A percentile compares a stretch with the other conserved stretches of the same genome.
phyloP scores from a whole-genome alignment of 331 rosid genomes.

The Quercus phellos region DNA sequence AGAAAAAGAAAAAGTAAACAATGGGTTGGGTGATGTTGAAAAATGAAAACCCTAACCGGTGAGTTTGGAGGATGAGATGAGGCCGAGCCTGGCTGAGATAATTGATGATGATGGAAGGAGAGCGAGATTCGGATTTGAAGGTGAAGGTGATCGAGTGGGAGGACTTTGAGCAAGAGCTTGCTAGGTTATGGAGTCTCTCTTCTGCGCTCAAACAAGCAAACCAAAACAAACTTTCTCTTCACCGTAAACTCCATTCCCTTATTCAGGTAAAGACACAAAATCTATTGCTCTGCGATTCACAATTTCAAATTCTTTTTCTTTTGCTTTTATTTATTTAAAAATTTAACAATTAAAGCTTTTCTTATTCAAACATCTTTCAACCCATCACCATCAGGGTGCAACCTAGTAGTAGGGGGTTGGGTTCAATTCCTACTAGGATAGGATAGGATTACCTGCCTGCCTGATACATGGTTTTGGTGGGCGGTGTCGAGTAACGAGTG shows the following conservation, averaged over 20 bases:
- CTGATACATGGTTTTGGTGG: too few relatives aligned
- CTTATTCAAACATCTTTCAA: too few relatives aligned
- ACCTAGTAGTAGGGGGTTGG: too few relatives aligned
- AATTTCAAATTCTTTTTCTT: neutral
- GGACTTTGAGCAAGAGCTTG: constrained; percentile 80
- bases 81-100: constrained; percentile 35
- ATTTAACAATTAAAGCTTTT: neutral
- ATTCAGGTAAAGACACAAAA: constrained; percentile 55
- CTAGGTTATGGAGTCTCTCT: constrained; percentile 76
- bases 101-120: constrained; percentile 50
- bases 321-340: neutral
- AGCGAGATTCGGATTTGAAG: constrained; percentile 16
- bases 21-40: too few relatives aligned
- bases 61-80: constrained; percentile 55
- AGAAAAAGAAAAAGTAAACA: too few relatives aligned
- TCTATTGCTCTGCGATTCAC: too few relatives aligned
- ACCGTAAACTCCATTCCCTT: constrained; percentile 49
- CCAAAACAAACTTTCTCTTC: constrained; percentile 54
- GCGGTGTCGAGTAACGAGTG: too few relatives aligned
- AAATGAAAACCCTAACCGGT: constrained; percentile 12
- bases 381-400: too few relatives aligned
- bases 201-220: constrained; percentile 60
- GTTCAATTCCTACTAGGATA: too few relatives aligned
- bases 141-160: constrained; percentile 69
- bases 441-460: too few relatives aligned